Conservation (phyloP, 2,329 filamentous ascomycete genomes). For the Eurotiales sp. region DNA sequence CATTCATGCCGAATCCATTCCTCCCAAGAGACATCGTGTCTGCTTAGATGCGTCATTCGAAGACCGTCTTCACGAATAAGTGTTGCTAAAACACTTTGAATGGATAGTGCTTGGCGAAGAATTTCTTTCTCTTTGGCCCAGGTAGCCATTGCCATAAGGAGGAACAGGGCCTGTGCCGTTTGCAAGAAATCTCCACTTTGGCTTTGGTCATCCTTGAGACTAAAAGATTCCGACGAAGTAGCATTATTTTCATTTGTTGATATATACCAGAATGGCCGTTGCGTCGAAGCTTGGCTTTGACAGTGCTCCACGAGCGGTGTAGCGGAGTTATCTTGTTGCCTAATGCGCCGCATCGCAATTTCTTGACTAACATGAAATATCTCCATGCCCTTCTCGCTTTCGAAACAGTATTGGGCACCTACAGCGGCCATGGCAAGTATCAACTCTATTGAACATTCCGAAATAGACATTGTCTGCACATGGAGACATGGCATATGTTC, state of each 20-base stretch:
- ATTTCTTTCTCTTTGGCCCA: conserved; percentile 24
- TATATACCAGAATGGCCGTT: too few species aligned
- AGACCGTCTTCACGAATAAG: conserved; percentile 23
- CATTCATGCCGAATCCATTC: conserved; percentile 23
- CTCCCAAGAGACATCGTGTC: conserved; percentile 19
- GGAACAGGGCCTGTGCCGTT: conserved; percentile 20
- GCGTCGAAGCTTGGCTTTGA: neutral
- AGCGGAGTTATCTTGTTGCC: conserved; percentile 18
- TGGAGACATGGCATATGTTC: conserved; percentile 25
- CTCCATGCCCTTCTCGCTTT: conserved; percentile 21
- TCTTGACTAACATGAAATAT: conserved; percentile 19
- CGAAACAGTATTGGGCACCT: conserved; percentile 22
- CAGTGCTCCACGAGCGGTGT: conserved; percentile 13
- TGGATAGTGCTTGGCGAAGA: conserved; percentile 22
- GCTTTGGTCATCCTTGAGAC: conserved; percentile 16
- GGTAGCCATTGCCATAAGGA: conserved; percentile 22
- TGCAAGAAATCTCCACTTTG: conserved; percentile 19
- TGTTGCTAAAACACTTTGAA: conserved; percentile 23
- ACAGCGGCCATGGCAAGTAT: conserved; percentile 22
- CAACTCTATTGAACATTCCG: conserved; percentile 19
- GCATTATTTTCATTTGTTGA: too few species aligned
- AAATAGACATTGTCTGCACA: conserved; percentile 16
- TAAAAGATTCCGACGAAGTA: too few species aligned
- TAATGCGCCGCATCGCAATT: conserved; percentile 21
- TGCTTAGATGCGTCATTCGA: conserved; percentile 11